Base-by-base conservation (phyloP, 768 basidiomycete genomes). In the Podaxis rugospora region DNA sequence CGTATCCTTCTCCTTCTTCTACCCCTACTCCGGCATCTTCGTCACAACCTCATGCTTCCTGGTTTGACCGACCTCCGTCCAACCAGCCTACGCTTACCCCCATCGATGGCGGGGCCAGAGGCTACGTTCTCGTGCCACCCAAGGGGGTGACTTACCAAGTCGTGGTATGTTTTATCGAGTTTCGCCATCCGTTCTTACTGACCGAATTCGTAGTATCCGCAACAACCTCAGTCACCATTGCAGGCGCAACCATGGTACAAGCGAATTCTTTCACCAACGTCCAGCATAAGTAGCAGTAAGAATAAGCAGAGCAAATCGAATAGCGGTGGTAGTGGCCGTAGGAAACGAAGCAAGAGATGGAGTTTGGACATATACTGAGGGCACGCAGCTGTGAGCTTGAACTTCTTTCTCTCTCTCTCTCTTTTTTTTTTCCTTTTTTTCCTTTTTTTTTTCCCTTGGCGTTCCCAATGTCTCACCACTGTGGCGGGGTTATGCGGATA, bases 161-260 rank as follows among this genome's bases (percentile, higher is more conserved):
- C 42, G 49, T 60, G 7, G 59, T 60, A 46, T 35, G 59, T 44
- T 28, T 13, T 9, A 16, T 28, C 1, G 13, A 4, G 11, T 39
- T 27, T 50, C n/a, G 18, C 6, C 6, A 6, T 23, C 35, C 40
- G 4, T n/a, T 52, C 10, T n/a, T n/a, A 44, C 51, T 21, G 40
- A 9, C 18, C 6, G 14, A 11, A 3, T 3, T 21, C 49, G 2
- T 14, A 51, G 55, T n/a, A 57, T 21, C 55, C 42, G 9, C 35
- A 51, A 21, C 59, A 53, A 7, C 14, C 28, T 32, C 42, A n/a
- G 16, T 42, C 51, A 23, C n/a, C 50, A n/a, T 13, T 35, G 27
- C 28, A 18, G 14, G 7, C 18, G 16, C 59, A 60, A 18, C 59
- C 59, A 4, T 60, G 59, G 59, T 60, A 60, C 42, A 60, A 60